Conservation (phyloP, 768 basidiomycete genomes). For the Mycena filopes region DNA sequence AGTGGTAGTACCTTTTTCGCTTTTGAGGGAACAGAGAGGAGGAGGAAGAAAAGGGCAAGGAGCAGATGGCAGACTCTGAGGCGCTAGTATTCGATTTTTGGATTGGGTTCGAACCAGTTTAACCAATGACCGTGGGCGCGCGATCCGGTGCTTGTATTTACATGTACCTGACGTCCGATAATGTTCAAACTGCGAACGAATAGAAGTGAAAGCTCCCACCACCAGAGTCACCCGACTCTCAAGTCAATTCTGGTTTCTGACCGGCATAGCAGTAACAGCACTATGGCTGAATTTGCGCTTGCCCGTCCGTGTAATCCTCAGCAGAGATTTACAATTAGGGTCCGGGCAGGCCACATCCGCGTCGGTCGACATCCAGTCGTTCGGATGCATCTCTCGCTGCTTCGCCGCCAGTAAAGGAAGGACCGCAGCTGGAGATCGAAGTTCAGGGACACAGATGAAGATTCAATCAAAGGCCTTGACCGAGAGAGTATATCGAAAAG, state of each 20-base stretch:
- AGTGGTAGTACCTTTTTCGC: too few relatives aligned
- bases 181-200: too few relatives aligned
- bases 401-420: conserved; percentile 77
- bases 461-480: conserved; percentile 42
- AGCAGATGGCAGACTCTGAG: too few relatives aligned
- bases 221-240: background rate
- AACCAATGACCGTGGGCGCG: too few relatives aligned
- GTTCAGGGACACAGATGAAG: background rate
- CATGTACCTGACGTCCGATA: too few relatives aligned
- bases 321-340: conserved; percentile 67
- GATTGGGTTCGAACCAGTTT: too few relatives aligned
- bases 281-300: conserved; percentile 64
- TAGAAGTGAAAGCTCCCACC: too few relatives aligned
- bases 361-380: conserved; percentile 79
- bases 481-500: conserved; percentile 74
- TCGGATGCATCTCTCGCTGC: conserved; percentile 62
- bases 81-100: too few relatives aligned
- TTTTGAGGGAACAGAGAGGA: too few relatives aligned
- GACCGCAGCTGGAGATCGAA: conserved; percentile 56
- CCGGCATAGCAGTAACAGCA: conserved; percentile 63
- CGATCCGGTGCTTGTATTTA: too few relatives aligned
- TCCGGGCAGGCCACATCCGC: conserved; percentile 74
- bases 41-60: too few relatives aligned
- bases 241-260: too few relatives aligned
- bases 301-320: conserved; percentile 63